Base-by-base conservation (phyloP, 176 grass and related monocot species). In the Tuctoria greenei region DNA sequence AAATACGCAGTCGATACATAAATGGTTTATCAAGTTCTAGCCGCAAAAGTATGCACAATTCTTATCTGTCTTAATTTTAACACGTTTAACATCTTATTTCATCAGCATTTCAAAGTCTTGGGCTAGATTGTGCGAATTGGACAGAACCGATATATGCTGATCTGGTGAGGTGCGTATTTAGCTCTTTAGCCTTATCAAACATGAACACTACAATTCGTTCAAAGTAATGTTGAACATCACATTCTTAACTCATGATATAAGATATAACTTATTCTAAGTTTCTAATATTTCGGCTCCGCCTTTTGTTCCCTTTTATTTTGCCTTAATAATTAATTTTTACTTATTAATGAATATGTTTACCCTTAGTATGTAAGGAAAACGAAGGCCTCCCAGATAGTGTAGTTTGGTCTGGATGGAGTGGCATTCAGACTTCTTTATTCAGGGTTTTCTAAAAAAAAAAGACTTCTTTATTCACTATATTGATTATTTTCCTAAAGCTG, bases 111-210 rank as follows among this genome's bases (percentile, higher is more conserved):
- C 84, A 86, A 75, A 94, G 83, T 64, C 82, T 98, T 50, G 95
- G 91, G 38, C 70, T 98, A 63, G 95, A 98, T 85, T 98, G 95
- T 86, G 95, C 95, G 43, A 98, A 90, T 86, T 98, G 91, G 95
- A 91, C 88, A 52, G 89, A 92, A 64, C 91, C 91, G 47, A 87
- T 98, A 90, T 94, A 94, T 86, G 73, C 81, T 72, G 95, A 98
- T 79, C 81, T 98, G 57, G 62, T 86, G 61, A 94, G 91, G 91
- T 97, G 46, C 12, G 46, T 84, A 71, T 66, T 50, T 10, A 75
- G 36, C 52, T 79, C 14, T 81, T 64, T 79, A 68, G 10, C 40
- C 64, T 63, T 21, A 6, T 49, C 8, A 43, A 66, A 57, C 57
- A 55, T 24, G 55, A 66, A 18, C 46, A 36, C 71, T 6, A 13